Evolutionary conservation across 2,329 filamentous ascomycete genomes (phyloP).

Genomic region (Colletotrichum euphorbiae): DNA sequence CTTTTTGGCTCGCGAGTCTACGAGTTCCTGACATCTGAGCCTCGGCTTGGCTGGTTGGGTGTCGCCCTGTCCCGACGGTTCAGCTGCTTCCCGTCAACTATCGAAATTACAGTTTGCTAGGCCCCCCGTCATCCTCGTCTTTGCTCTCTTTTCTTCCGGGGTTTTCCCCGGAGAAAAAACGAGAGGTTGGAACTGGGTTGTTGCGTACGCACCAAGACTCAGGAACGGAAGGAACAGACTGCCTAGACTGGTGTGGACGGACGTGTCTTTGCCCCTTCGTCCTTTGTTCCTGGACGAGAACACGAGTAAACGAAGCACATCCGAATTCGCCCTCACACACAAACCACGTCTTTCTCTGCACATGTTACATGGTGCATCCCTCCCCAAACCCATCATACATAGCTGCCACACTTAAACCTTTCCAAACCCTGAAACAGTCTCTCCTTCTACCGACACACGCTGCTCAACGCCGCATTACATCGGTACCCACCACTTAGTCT

Average conservation of each 20-base stretch:
- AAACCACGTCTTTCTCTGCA: conserved; percentile 3
- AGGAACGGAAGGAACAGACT: conserved; percentile 9
- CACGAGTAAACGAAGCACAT: conserved; percentile 17
- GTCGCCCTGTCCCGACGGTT: conserved; percentile 2
- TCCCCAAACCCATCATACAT: conserved; percentile 34
- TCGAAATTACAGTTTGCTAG: background rate
- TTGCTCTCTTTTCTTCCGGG: background rate
- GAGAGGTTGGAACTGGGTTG: background rate
- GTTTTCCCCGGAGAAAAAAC: conserved; percentile 4
- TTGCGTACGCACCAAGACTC: background rate
- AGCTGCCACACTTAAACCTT: conserved; percentile 34
- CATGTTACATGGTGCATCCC: conserved; percentile 30
- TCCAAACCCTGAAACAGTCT: conserved; percentile 33
- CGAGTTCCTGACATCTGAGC: conserved; percentile 19
- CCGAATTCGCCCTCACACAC: background rate
- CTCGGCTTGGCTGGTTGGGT: conserved; percentile 7
- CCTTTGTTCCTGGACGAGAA: conserved; percentile 17
- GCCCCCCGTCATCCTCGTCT: background rate
- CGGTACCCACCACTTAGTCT: background rate
- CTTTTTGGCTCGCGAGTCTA: background rate
- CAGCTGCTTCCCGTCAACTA: background rate
- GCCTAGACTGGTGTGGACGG: conserved; percentile 5
- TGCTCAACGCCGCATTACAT: background rate
- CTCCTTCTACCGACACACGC: conserved; percentile 15
- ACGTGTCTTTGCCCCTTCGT: background rate